Evolutionary conservation across 805 yeast species (phyloP), one percentile per base, ranked within the genome.

Genomic region (Cyberlindnera veronae): DNA sequence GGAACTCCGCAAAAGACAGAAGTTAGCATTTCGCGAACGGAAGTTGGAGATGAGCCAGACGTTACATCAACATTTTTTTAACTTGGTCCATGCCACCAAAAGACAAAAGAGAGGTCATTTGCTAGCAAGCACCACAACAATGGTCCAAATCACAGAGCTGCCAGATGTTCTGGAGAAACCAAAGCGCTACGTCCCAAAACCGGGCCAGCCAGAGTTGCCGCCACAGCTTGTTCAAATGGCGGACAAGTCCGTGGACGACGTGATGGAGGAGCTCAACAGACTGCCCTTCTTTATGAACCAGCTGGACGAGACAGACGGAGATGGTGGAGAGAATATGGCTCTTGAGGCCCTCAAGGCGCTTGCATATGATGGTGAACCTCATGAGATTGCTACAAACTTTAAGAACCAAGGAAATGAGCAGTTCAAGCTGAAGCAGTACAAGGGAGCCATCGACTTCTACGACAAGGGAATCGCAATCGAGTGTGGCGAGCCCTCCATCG

Each of bases 341-440:
- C 64, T 93, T 14, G 98, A 91, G 57, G 99, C 99, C 0, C 70
- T 93, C 42, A 83, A 82, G 57, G 91, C 96, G 5, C 68, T 93
- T 51, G 96, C 95, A 0, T 89, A 87, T 57, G 99, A 93, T 36
- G 99, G 98, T 32, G 95, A 88, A 48, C 96, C 97, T 0, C 81
- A 84, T 54, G 99, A 93, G 56, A 69, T 89, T 26, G 97, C 97
- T 4, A 71, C 77, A 18, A 90, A 89, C 56, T 93, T 90, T 68
- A 88, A 89, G 48, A 81, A 76, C 45, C 97, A 91, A 58, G 99
- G 99, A 6, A 93, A 95, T 60, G 97, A 88, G 13, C 75, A 85
- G 43, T 93, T 73, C 64, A 81, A 77, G 58, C 67, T 67, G 9
- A 86, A 82, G 52, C 77, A 81, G 53, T 93, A 75, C 63, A 72